Base-by-base conservation (phyloP, 768 basidiomycete genomes). In the Solioccasus polychromus region DNA sequence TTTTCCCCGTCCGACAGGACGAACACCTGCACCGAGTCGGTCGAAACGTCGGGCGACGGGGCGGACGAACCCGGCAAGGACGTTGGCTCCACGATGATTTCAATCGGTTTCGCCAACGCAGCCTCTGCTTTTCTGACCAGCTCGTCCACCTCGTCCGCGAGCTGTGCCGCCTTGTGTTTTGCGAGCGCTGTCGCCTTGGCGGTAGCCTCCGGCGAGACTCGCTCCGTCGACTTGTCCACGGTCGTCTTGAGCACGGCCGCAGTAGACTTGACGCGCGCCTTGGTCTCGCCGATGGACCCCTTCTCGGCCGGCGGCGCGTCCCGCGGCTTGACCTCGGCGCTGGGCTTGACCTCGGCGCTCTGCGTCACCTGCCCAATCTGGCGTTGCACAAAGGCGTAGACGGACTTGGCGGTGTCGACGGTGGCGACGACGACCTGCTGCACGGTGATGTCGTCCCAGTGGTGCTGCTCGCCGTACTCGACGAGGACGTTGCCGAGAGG, bases 401-500 rank as follows among this genome's bases (percentile, higher is more conserved):
- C 65, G 14, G 73, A 60, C 19, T 70, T 70, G 41, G 75, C 70
- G 2, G 73, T 69, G 39, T 74, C 75, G 48, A 78, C 76, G 23
- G 76, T 69, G 9, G 76, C 68, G 8, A 80, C 72, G 48, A 85
- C 57, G 34, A 79, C 74, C 50, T 83, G 74, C 41, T 77, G 71
- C 17, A 80, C 48, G 25, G 89, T 88, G 49, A 90, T 68, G 6
- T 74, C 78, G 55, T 93, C 88, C 88, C 90, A 93, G 12, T 81
- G 76, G 45, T 82, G 72, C 23, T 77, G 73, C 59, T 96, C 91
- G 9, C 86, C 88, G 59, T 82, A 92, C 47, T 93, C 85, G 31
- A 94, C 73, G 66, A 94, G 73, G 15, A 77, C 61, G 51, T 85
- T 78, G 23, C 83, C 92, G 30, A 89, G 74, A 2, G 94, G 94